Evolutionary conservation across 2,329 filamentous ascomycete species (phyloP).

Genomic region (Colletotrichum tofieldiae): DNA sequence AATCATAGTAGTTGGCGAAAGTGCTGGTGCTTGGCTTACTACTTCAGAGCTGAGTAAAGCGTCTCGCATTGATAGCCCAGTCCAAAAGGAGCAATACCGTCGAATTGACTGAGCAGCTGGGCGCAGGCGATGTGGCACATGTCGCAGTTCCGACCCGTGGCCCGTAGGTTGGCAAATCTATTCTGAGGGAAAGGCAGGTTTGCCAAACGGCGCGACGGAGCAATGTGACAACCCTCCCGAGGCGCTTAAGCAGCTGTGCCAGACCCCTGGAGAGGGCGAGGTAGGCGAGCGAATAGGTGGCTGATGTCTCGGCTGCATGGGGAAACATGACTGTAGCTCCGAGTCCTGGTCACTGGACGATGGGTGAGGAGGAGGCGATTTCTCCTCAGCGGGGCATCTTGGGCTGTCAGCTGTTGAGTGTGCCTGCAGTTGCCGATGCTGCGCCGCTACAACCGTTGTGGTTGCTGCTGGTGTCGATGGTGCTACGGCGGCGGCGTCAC

Average conservation of each 20-base stretch:
- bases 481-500: slow-evolving; percentile 17
- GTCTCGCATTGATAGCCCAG: slow-evolving; percentile 8
- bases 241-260: slow-evolving; percentile 25
- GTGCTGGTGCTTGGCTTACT: neutral
- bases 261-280: slow-evolving; percentile 10
- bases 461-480: neutral
- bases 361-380: slow-evolving; percentile 3
- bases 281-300: slow-evolving; percentile 19
- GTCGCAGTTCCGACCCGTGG: slow-evolving; percentile 14
- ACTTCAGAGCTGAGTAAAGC: slow-evolving; percentile 7
- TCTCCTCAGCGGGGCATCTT: slow-evolving; percentile 2
- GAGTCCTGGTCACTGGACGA: slow-evolving; percentile 27
- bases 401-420: slow-evolving; percentile 1
- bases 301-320: slow-evolving; percentile 23
- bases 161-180: slow-evolving; percentile 30
- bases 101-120: slow-evolving; percentile 15
- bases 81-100: neutral
- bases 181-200: slow-evolving; percentile 17
- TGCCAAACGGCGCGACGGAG: slow-evolving; percentile 24
- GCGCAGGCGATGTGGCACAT: slow-evolving; percentile 4
- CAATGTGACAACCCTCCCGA: slow-evolving; percentile 25
- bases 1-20: slow-evolving; percentile 7
- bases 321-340: slow-evolving; percentile 16
- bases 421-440: neutral
- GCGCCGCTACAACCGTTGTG: neutral